Evolutionary conservation across 805 yeast genomes (phyloP), one percentile per base, ranked within the genome.

Genomic region (Teunomyces aglyptinius): DNA sequence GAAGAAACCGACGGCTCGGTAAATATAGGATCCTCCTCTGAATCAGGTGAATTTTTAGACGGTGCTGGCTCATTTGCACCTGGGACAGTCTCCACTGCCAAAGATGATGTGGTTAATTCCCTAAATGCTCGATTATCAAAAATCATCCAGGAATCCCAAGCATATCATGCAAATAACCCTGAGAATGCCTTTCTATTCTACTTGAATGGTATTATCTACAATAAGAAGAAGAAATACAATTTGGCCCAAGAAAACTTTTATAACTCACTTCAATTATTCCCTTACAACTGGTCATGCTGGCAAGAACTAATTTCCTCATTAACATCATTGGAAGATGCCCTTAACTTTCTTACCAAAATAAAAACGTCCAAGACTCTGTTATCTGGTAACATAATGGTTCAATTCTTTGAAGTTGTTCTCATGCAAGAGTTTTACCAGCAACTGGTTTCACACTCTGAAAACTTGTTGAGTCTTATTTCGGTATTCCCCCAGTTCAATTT

Each of bases 281-380:
- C 97, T 0, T 86, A 76, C 63, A 92, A 92, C 63, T 94, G 99
- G 99, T 80, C 91, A 45, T 86, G 94, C 48, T 94, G 97, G 97
- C 75, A 77, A 47, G 97, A 92, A 59, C 70, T 94, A 33, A 68
- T 82, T 10, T 70, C 80, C 3, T 81, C 88, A 44, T 66, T 89
- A 24, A 65, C 78, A 6, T 76, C 81, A 26, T 74, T 82, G 45
- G 86, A 84, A 49, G 87, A 86, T 45, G 85, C 89, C 0, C 47
- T 69, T 41, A 54, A 57, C 44, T 57, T 76, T 50, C 51, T 73
- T 35, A 59, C 67, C 50, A 64, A 70, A 52, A 59, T 75, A 51
- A 61, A 70, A 38, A 58, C 63, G n/a, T 60, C 70, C 26, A 62
- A 70, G 15, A 59, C 60, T 22, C 58, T 66, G 16, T 53, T 65